Evolutionary conservation across 257 asterid species (phyloP).

Genomic region (Primulina huaijiensis): DNA sequence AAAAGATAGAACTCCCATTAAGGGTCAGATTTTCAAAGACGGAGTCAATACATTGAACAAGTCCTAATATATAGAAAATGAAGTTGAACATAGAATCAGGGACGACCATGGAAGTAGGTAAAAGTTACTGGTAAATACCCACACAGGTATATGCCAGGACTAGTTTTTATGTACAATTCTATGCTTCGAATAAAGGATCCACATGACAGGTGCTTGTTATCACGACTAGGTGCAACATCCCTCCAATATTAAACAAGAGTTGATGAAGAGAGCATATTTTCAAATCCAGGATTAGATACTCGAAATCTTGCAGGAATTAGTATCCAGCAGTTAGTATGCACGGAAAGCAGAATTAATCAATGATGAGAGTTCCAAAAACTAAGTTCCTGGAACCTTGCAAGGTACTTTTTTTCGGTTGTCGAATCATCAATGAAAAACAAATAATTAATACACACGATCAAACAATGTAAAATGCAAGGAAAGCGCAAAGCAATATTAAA

Average conservation of each 20-base stretch:
- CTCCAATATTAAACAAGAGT: constrained; percentile 1
- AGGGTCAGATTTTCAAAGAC: background rate
- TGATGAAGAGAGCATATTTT: background rate
- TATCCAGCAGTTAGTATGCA: background rate
- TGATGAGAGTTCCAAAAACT: background rate
- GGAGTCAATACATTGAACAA: background rate
- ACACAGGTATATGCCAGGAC: background rate
- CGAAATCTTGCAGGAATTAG: background rate
- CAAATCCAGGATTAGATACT: background rate
- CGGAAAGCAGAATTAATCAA: background rate
- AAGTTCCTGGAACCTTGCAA: background rate
- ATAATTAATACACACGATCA: background rate
- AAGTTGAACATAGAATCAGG: background rate
- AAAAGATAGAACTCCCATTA: background rate
- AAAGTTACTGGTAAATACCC: background rate
- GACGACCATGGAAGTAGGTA: background rate
- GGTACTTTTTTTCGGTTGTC: background rate
- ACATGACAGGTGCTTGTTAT: background rate
- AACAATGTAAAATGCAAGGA: background rate
- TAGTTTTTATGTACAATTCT: background rate
- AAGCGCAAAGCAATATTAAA: background rate
- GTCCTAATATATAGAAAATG: constrained; percentile 3
- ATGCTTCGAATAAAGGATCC: background rate
- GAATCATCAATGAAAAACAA: background rate
- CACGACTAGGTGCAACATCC: background rate